A percentile compares a stretch with the other conserved stretches of the same genome.
Conservation (phyloP, 2,329 filamentous ascomycete genomes). For the Colletotrichum tofieldiae region DNA sequence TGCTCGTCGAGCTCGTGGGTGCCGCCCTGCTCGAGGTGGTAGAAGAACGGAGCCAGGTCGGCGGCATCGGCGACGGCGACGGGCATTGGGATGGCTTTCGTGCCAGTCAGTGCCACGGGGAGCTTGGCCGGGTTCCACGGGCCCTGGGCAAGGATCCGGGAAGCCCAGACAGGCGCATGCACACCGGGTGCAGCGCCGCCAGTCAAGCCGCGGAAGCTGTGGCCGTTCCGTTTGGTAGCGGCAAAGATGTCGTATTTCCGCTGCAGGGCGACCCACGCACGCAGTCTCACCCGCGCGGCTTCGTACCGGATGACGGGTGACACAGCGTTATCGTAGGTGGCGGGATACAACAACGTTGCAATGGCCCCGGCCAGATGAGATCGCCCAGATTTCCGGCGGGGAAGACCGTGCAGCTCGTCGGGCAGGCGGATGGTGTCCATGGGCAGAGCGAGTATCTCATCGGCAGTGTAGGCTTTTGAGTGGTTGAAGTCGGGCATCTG, state of each 20-base stretch:
- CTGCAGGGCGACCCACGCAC: slow-evolving; percentile 55
- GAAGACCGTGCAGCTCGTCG: slow-evolving; percentile 52
- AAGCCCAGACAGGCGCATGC: slow-evolving; percentile 52
- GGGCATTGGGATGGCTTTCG: slow-evolving; percentile 53
- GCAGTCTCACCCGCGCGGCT: slow-evolving; percentile 54
- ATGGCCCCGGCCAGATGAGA: slow-evolving; percentile 51
- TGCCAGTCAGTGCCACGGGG: slow-evolving; percentile 52
- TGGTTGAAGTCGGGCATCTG: slow-evolving; percentile 50
- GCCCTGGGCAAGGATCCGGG: slow-evolving; percentile 53
- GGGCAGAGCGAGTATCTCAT: slow-evolving; percentile 55
- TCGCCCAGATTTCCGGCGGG: slow-evolving; percentile 54
- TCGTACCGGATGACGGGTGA: slow-evolving; percentile 57
- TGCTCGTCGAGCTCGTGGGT: slow-evolving; percentile 48
- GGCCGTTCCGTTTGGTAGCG: slow-evolving; percentile 53
- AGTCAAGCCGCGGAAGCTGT: slow-evolving; percentile 47
- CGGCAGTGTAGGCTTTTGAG: slow-evolving; percentile 51
- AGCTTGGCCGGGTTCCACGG: slow-evolving; percentile 51
- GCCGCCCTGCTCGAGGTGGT: slow-evolving; percentile 51
- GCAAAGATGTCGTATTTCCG: slow-evolving; percentile 53
- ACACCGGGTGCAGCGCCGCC: slow-evolving; percentile 53
- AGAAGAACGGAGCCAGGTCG: slow-evolving; percentile 54
- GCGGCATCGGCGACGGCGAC: slow-evolving; percentile 50
- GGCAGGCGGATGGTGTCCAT: slow-evolving; percentile 50
- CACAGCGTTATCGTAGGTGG: slow-evolving; percentile 51
- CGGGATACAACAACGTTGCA: slow-evolving; percentile 53